Base-by-base conservation (phyloP, 1,139 yeast species). In the Suhomyces choctaworum region DNA sequence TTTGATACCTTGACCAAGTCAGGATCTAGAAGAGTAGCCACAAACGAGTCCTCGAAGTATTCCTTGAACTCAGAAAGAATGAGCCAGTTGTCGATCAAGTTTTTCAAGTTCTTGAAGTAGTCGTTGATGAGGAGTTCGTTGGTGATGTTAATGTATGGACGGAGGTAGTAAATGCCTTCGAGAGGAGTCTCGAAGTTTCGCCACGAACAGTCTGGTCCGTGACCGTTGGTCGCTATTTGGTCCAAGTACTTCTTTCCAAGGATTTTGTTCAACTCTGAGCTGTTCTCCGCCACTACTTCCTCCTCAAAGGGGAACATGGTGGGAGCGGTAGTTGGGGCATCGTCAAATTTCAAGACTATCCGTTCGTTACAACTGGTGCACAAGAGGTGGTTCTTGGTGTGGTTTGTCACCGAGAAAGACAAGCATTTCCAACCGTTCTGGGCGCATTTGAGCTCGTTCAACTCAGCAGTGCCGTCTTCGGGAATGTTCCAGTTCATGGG, bases 391-490 rank as follows among this genome's bases (percentile, higher is more conserved):
- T 68, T 69, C 39, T 58, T 61, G 13, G 51, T 39, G 32, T 47
- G 46, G 37, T 48, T 46, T 27, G 48, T 50, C 2, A 48, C 30
- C 1, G 64, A 50, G 15, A 61, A 50, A 4, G 66, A 54, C 3
- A 58, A 50, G 41, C 73, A 66, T 41, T 54, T 54, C 76, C 76
- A 70, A 3, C 76, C 76, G 35, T 65, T 60, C 32, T 63, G 45
- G 7, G 71, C 67, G 50, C 74, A 68, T 27, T 50, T 55, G 16
- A 69, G 52, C 43, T 67, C 74, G 29, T 50, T 60, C 21, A 69
- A 41, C 2, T 21, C 37, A 10, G 31, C 42, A 7, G 42, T 29
- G 8, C 23, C 36, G 20, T 17, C 20, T 8, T 17, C 7, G 0
- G 72, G 71, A 1, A 64, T 37, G 22, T 36, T 41, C 73, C 74